These are phyloP conservation scores for Cryomyces antarcticus DNA, from an alignment of 495 filamentous ascomycete species.

Conservation along the genomic window DNA sequence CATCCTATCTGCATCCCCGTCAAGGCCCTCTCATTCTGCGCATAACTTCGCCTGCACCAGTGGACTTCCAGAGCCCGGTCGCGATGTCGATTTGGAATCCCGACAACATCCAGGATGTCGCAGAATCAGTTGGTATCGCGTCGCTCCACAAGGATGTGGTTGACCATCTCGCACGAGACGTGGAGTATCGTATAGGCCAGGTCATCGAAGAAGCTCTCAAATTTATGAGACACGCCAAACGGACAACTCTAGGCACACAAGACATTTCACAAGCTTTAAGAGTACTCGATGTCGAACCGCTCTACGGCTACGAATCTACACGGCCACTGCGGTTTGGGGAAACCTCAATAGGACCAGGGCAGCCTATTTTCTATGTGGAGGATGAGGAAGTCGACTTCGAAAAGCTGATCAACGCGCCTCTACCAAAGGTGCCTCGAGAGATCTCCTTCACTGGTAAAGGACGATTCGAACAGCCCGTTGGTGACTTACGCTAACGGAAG, in stretches of 20 bases:
- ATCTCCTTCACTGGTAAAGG: slow-evolving; percentile 65
- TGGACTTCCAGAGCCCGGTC: too few species aligned
- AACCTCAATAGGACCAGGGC: slow-evolving; percentile 80
- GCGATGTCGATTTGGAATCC: slow-evolving; percentile 62
- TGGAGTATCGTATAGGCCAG: slow-evolving; percentile 83
- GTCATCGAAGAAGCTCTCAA: slow-evolving; percentile 85
- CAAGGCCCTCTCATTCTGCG: too few species aligned
- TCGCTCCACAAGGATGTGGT: slow-evolving; percentile 62
- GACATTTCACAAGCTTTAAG: slow-evolving; percentile 68
- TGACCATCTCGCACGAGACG: slow-evolving; percentile 70
- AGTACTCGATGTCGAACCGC: slow-evolving; percentile 76
- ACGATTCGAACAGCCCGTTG: not conserved
- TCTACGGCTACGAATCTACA: slow-evolving; percentile 87
- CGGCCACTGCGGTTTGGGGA: slow-evolving; percentile 79
- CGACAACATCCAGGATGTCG: slow-evolving; percentile 85
- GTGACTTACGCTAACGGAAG: slow-evolving; percentile 7
- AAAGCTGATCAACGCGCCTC: slow-evolving; percentile 86
- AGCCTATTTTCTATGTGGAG: slow-evolving; percentile 91
- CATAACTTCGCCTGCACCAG: too few species aligned
- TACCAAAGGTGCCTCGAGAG: slow-evolving; percentile 90
- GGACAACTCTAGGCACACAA: slow-evolving; percentile 63
- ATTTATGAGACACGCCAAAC: slow-evolving; percentile 76
- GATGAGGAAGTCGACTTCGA: slow-evolving; percentile 98
- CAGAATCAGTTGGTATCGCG: slow-evolving; percentile 78
- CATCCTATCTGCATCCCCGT: too few species aligned